These are phyloP conservation scores for Chaetothyriales sp. DNA, from an alignment of 2,329 filamentous ascomycete genomes.

Conservation along the genomic window DNA sequence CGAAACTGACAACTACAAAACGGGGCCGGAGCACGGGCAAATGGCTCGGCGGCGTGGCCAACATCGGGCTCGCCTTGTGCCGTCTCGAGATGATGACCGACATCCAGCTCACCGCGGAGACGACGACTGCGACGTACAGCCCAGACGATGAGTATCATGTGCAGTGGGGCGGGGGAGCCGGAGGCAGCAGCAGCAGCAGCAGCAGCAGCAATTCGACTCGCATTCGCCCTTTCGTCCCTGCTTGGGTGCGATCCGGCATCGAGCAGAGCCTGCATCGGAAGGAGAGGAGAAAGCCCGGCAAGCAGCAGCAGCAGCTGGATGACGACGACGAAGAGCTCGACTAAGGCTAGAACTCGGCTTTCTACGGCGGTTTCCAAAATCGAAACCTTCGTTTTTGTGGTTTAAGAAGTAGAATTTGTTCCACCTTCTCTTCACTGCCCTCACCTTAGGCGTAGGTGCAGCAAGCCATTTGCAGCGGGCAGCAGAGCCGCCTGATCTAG, in stretches of 20 bases:
- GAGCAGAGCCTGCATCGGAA: slow-evolving; percentile 14
- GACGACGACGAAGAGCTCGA: slow-evolving; percentile 15
- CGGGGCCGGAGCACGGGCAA: slow-evolving; percentile 63
- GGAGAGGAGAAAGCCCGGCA: slow-evolving; percentile 8
- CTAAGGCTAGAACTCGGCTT: no score
- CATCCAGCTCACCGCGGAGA: slow-evolving; percentile 55
- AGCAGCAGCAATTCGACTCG: slow-evolving; percentile 20
- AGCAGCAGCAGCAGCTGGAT: slow-evolving; percentile 9
- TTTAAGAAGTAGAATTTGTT: slow-evolving; percentile 15
- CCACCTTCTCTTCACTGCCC: slow-evolving; percentile 1
- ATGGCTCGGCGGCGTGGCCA: slow-evolving; percentile 65
- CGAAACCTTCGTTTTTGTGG: no score
- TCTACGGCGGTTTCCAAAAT: no score
- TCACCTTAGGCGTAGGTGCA: no score
- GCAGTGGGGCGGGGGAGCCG: slow-evolving; percentile 34
- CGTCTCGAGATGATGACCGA: slow-evolving; percentile 85
- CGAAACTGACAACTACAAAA: slow-evolving; percentile 32
- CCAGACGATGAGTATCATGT: slow-evolving; percentile 51
- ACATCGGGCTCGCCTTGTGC: slow-evolving; percentile 75
- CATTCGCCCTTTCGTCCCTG: slow-evolving; percentile 69
- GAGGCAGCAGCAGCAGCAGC: slow-evolving; percentile 21
- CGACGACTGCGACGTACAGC: slow-evolving; percentile 38
- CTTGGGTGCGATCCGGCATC: slow-evolving; percentile 46
- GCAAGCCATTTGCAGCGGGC: no score
- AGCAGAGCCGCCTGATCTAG: no score